Conservation (phyloP, 148 eudicot genomes). For the Chenopodium quinoa region DNA sequence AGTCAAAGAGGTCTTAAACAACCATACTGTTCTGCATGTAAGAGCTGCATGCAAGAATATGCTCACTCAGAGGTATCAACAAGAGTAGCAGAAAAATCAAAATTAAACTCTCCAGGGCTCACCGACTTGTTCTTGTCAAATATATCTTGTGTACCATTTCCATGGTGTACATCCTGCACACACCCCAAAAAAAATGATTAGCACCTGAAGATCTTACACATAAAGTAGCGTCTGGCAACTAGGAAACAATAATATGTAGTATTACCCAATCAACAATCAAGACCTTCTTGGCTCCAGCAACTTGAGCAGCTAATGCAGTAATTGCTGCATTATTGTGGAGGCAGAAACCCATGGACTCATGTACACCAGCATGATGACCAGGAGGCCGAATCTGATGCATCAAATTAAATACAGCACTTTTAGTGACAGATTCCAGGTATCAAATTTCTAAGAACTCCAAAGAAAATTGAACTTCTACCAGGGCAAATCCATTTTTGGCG, state of each 20-base stretch:
- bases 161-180: slow-evolving; percentile 97
- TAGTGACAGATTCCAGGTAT: slow-evolving; percentile 3
- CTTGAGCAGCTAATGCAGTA: slow-evolving; percentile 89
- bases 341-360: slow-evolving; percentile 95
- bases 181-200: neutral
- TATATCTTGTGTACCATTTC: slow-evolving; percentile 98
- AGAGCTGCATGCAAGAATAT: neutral
- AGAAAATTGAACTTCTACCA: slow-evolving; percentile 47
- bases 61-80: neutral
- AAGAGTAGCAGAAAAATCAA: neutral
- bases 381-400: slow-evolving; percentile 89
- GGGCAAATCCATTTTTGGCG: slow-evolving; percentile 93
- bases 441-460: neutral
- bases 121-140: slow-evolving; percentile 84
- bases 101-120: slow-evolving; percentile 22
- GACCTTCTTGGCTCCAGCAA: slow-evolving; percentile 85
- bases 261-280: slow-evolving; percentile 96
- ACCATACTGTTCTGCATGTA: neutral
- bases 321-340: slow-evolving; percentile 97
- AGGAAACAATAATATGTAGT: neutral
- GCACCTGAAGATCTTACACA: neutral
- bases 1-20: neutral
- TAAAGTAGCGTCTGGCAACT: slow-evolving; percentile 11
- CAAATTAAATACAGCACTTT: slow-evolving; percentile 8
- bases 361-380: slow-evolving; percentile 98